Conservation (phyloP, 306 rosid species). For the Cicer bijugum region DNA sequence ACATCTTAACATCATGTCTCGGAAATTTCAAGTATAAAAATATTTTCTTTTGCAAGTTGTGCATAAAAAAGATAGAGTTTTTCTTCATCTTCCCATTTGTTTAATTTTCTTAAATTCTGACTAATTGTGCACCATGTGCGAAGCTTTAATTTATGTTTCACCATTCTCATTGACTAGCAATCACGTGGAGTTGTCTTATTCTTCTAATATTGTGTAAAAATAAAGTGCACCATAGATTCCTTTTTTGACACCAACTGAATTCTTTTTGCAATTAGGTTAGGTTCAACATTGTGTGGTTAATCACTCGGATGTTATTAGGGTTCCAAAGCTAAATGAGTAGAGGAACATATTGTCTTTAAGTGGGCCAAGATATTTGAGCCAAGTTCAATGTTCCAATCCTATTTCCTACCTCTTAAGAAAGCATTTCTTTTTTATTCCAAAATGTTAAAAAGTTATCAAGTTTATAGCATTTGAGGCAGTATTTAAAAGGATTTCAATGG, state of each 20-base stretch:
- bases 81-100: neutral
- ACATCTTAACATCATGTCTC: neutral
- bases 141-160: constrained; percentile 25
- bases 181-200: constrained; percentile 50
- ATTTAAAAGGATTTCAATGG: neutral
- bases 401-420: constrained; percentile 9
- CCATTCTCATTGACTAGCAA: constrained; percentile 25
- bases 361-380: constrained; percentile 38
- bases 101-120: constrained; percentile 33
- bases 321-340: constrained; percentile 9
- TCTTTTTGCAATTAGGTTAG: constrained; percentile 35
- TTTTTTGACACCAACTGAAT: constrained; percentile 28
- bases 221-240: constrained; percentile 34
- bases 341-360: constrained; percentile 39
- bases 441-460: constrained; percentile 40
- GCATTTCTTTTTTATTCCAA: constrained; percentile 35
- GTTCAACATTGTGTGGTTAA: constrained; percentile 41
- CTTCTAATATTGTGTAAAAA: constrained; percentile 19
- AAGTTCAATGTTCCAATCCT: constrained; percentile 44
- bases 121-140: constrained; percentile 24
- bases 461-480: constrained; percentile 40
- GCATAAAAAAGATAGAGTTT: neutral
- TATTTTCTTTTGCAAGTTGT: neutral
- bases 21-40: neutral
- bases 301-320: constrained; percentile 28